These are phyloP conservation scores for Xylaria sp. DNA, from an alignment of 2,329 filamentous ascomycete genomes.

Conservation along the genomic window DNA sequence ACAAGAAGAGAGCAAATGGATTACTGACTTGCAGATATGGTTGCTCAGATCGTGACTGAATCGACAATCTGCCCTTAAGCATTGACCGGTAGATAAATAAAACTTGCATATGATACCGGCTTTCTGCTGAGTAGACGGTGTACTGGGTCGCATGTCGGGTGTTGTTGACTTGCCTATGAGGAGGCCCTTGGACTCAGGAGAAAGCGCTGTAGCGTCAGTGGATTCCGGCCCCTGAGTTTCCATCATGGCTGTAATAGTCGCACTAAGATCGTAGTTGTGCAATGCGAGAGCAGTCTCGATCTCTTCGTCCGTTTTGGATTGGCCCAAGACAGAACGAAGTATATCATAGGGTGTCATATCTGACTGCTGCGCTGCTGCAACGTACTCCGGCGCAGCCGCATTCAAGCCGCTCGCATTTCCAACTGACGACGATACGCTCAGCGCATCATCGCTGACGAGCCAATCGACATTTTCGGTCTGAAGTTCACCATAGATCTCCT, in stretches of 20 bases:
- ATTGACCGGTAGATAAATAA: conserved; percentile 94
- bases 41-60: conserved; percentile 97
- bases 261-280: conserved; percentile 92
- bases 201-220: conserved; percentile 55
- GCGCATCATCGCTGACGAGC: conserved; percentile 90
- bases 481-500: conserved; percentile 89
- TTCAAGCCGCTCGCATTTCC: conserved; percentile 78
- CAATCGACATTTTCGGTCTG: conserved; percentile 96
- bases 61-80: conserved; percentile 92
- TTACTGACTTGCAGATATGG: conserved; percentile 94
- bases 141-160: conserved; percentile 77
- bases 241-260: conserved; percentile 90
- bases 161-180: conserved; percentile 92
- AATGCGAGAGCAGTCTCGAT: conserved; percentile 89
- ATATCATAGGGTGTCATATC: conserved; percentile 99
- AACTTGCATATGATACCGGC: conserved; percentile 96
- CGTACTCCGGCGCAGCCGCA: conserved; percentile 83
- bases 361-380: conserved; percentile 71
- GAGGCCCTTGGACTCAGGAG: conserved; percentile 72
- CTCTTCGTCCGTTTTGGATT: conserved; percentile 90
- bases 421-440: conserved; percentile 80
- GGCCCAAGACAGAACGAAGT: conserved; percentile 91
- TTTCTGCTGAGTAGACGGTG: conserved; percentile 80
- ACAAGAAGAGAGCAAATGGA: conserved; percentile 71
- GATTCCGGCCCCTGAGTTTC: conserved; percentile 70